Conservation (phyloP, 2,329 filamentous ascomycete genomes). For the Kalmusia sp. region DNA sequence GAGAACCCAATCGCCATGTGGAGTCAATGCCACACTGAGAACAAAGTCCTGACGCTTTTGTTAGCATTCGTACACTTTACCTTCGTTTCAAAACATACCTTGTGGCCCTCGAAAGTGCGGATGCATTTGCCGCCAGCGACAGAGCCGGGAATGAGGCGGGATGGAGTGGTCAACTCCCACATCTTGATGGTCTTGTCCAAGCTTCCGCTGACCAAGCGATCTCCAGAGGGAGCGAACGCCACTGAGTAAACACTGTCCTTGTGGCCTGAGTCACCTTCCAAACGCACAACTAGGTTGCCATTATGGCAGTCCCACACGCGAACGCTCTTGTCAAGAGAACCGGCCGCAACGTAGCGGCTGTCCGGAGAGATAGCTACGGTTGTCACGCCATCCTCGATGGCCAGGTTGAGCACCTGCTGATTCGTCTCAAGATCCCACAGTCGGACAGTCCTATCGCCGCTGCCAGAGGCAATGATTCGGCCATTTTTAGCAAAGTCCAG, state of each 20-base stretch:
- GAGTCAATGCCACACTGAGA: slow-evolving; percentile 91
- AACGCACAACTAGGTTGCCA: slow-evolving; percentile 85
- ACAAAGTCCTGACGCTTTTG: slow-evolving; percentile 78
- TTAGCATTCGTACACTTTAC: background rate
- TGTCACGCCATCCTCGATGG: slow-evolving; percentile 95
- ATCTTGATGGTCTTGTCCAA: slow-evolving; percentile 99
- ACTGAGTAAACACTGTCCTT: slow-evolving; percentile 98
- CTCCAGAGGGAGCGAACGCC: slow-evolving; percentile 91
- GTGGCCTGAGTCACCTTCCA: slow-evolving; percentile 92
- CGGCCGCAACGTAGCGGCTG: slow-evolving; percentile 91
- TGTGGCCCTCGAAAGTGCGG: slow-evolving; percentile 96
- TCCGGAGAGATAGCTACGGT: slow-evolving; percentile 97
- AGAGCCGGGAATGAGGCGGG: slow-evolving; percentile 69
- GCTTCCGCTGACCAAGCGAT: slow-evolving; percentile 91
- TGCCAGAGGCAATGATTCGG: slow-evolving; percentile 92
- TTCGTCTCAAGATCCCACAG: slow-evolving; percentile 94
- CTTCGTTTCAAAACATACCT: slow-evolving; percentile 62
- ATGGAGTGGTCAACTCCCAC: slow-evolving; percentile 86
- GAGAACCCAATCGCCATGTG: slow-evolving; percentile 94
- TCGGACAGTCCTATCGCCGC: slow-evolving; percentile 91
- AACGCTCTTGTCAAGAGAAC: slow-evolving; percentile 96
- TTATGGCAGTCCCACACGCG: slow-evolving; percentile 93
- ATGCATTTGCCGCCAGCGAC: slow-evolving; percentile 91
- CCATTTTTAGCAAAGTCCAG: slow-evolving; percentile 94
- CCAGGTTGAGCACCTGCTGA: slow-evolving; percentile 81